These are phyloP conservation scores for Picea sitchensis DNA, from an alignment of 75 land plant genomes.

Conservation along the genomic window DNA sequence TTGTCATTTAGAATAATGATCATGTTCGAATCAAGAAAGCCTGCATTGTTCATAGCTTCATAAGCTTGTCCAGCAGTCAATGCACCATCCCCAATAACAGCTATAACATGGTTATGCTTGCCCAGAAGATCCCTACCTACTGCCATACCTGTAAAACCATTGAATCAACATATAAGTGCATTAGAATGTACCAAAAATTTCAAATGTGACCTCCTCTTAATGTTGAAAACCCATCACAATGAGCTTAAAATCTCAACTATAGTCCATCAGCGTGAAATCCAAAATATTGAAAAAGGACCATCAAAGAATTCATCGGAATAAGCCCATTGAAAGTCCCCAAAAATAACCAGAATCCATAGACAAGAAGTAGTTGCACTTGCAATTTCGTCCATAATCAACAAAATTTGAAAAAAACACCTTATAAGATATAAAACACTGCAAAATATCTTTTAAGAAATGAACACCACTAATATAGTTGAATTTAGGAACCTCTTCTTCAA, in stretches of 20 bases:
- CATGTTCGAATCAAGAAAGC: slow-evolving; percentile 94
- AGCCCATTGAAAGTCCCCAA: no score
- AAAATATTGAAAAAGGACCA: not conserved
- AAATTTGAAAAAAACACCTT: not conserved
- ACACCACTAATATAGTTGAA: no score
- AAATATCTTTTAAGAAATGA: no score
- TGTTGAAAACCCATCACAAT: not conserved
- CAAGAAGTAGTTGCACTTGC: not conserved
- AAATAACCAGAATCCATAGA: no score
- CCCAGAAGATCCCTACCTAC: slow-evolving; percentile 90
- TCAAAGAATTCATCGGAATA: not conserved
- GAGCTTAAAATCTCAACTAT: not conserved
- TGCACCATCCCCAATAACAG: slow-evolving; percentile 96
- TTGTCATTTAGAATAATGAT: slow-evolving; percentile 97
- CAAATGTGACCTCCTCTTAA: not conserved
- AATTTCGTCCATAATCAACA: not conserved
- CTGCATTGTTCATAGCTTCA: slow-evolving; percentile 99
- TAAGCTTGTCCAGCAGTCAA: slow-evolving; percentile 99
- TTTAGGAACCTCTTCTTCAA: no score
- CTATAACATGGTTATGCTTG: slow-evolving; percentile 74
- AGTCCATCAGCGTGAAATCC: not conserved
- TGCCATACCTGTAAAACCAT: slow-evolving; percentile 79
- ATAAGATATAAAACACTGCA: no score
- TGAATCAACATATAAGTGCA: slow-evolving; percentile 9
- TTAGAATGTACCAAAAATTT: not conserved